Evolutionary conservation across 345 rosid species (phyloP), one percentile per base, ranked within the genome.

Genomic region (Eucalyptus sp.): DNA sequence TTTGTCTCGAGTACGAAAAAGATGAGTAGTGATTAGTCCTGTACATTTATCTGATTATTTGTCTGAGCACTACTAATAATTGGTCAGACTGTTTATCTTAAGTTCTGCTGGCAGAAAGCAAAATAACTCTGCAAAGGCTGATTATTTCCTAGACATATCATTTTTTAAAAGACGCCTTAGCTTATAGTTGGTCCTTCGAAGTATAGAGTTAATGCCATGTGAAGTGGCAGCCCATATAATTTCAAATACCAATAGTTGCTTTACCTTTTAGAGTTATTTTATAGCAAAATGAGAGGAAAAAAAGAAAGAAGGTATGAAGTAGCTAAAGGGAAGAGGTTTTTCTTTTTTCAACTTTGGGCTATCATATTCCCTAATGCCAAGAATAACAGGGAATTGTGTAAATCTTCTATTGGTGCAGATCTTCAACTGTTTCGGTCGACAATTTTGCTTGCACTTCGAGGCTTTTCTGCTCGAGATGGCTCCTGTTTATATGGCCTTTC

Each of bases 401-500:
- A 22, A 33, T 48, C 10, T 27, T 50, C 51, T 50, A 87, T 62
- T 58, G 88, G 43, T 88, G 87, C 95, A 94, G 96, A 91, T 94
- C 50, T 92, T 92, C 89, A 92, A 92, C 86, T 94, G 95, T 90
- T 94, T 92, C 29, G 96, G 94, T 15, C 41, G 92, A 51, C 94
- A 93, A 50, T 94, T 94, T 87, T 94, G 96, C 89, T 88, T 94
- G 90, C 96, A 94, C 87, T 94, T 94, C n/a, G 96, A 94, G 93
- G 94, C 95, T 3, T 93, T 92, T 89, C 93, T 88, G n/a, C 90
- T 94, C 2, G 96, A 94, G 25, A 89, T n/a, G 80, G 93, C 94
- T 24, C 95, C 96, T 5, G 93, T 93, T 81, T 94, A 93, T 94
- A 94, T 94, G 94, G 95, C 95, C 41, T 93, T 93, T 89, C 90